Evolutionary conservation across 2,329 filamentous ascomycete genomes (phyloP), one percentile per base, ranked within the genome.

Genomic region (Aspergillus neoniger): DNA sequence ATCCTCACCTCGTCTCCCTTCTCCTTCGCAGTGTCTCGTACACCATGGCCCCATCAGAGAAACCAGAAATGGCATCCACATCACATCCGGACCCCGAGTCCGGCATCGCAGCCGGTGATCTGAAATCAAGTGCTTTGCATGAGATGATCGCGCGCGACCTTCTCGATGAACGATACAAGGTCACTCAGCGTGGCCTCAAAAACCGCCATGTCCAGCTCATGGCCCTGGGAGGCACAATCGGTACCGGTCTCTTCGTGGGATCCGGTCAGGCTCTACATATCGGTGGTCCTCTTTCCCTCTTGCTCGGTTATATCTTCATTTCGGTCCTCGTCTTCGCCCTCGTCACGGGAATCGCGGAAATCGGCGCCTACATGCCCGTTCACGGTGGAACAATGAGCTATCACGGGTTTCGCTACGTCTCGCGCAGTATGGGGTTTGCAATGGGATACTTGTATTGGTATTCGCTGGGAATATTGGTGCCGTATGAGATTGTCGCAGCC

Each of bases 401-500:
- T 58, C 77, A 79, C 59, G 77, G 75, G 10, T 77, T 76, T 58
- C 74, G 77, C 9, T 80, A 79, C 53, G 76, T 79, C 14, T 77
- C 74, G 19, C 71, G 77, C 36, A 79, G 76, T 51, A 59, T 79
- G 63, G 76, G 76, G 1, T 79, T 80, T 56, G 73, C 77, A 9
- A 76, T 79, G 65, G 78, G 78, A 17, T 79, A 78, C 47, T 66
- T 78, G 4, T 82, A 82, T 66, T 82, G 80, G 80, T 82, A 81
- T 55, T 76, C 77, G 1, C 67, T 77, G 52, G 77, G 79, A 0
- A 81, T 83, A 30, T 69, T 81, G 39, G 76, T 82, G 0, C 80
- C 78, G 51, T 82, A 85, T 60, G 88, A 90, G 74, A 86, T 90
- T 62, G 85, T 85, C 0, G 88, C 88, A 7, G 86, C 86, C 12